Percentiles rank a stretch among this genome's conserved stretches.
Conservation (phyloP, 148 eudicot genomes). For the Limonium bicolor region DNA sequence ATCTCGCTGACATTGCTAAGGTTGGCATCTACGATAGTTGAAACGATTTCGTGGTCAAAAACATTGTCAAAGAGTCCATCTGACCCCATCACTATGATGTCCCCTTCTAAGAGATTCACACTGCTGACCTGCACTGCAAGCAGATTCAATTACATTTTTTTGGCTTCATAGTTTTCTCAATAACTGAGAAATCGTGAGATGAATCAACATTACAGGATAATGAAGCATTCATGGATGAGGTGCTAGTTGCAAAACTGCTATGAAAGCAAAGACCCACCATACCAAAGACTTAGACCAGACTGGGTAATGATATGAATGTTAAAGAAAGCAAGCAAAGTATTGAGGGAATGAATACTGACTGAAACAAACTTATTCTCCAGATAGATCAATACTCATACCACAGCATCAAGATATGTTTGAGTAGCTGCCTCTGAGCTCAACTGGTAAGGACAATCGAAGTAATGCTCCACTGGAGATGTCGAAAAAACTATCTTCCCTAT, state of each 20-base stretch:
- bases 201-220: no score
- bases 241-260: no score
- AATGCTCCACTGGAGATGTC: constrained; percentile 85
- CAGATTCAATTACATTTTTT: not conserved
- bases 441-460: constrained; percentile 95
- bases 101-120: constrained; percentile 54
- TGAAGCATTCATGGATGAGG: no score
- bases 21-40: constrained; percentile 31
- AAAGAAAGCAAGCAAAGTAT: no score
- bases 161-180: no score
- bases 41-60: constrained; percentile 48
- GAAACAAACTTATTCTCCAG: not conserved
- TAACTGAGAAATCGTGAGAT: no score
- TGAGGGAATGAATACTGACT: no score
- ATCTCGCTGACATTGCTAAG: constrained; percentile 43
- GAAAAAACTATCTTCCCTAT: constrained; percentile 71
- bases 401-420: constrained; percentile 82
- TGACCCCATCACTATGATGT: constrained; percentile 74
- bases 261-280: no score
- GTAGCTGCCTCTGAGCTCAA: constrained; percentile 73
- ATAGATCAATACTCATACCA: constrained; percentile 24
- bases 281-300: no score
- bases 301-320: no score
- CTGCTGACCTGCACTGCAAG: constrained; percentile 38
- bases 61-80: constrained; percentile 95